Conservation (phyloP, 106 monocot species). For the Chionographis japonica region DNA sequence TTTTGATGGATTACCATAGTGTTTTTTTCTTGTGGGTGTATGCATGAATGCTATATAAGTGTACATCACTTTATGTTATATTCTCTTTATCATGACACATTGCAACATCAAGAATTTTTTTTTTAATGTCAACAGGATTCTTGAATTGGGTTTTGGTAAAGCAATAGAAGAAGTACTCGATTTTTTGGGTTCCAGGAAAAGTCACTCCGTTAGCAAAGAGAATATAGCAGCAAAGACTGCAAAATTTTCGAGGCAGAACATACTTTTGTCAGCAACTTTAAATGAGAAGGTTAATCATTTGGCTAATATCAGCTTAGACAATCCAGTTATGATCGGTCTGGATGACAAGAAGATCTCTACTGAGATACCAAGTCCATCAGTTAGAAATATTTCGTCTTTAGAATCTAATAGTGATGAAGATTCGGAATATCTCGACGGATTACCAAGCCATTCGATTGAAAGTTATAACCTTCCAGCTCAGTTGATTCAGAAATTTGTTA, state of each 20-base stretch:
- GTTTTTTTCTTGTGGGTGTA: no score
- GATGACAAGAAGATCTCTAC: constrained; percentile 42
- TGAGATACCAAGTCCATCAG: constrained; percentile 3
- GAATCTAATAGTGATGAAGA: constrained; percentile 24
- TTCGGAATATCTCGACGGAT: constrained; percentile 18
- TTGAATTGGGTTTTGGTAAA: constrained; percentile 94
- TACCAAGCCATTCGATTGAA: constrained; percentile 33
- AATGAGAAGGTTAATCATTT: constrained; percentile 98
- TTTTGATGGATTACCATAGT: background rate
- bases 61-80: background rate
- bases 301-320: constrained; percentile 82
- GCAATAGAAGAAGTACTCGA: constrained; percentile 91
- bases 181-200: constrained; percentile 65
- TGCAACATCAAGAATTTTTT: background rate
- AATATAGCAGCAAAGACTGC: constrained; percentile 9
- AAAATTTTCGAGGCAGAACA: constrained; percentile 52
- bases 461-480: constrained; percentile 77
- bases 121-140: constrained; percentile 49
- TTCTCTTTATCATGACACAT: background rate
- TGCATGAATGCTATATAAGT: background rate
- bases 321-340: constrained; percentile 78
- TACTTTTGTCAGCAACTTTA: constrained; percentile 90
- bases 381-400: constrained; percentile 10
- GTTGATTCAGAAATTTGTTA: constrained; percentile 85
- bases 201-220: constrained; percentile 11